Base-by-base conservation (phyloP, 2,329 filamentous ascomycete genomes). In the Nectriaceae sp. region DNA sequence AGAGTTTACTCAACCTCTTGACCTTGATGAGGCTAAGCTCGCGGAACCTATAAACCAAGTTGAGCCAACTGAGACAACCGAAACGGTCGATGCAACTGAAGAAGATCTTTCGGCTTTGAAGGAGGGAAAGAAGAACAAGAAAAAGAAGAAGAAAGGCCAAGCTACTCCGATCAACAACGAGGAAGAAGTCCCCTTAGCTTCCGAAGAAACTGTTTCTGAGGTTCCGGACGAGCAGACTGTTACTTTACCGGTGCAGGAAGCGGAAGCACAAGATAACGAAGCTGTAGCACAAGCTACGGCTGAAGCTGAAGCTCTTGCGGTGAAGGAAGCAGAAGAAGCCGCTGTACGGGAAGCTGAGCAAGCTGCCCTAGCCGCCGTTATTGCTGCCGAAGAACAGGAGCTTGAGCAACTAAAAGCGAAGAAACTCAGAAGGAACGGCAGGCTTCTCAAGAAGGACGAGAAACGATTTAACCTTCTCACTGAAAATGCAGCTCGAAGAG, bases 131-230 rank as follows among this genome's bases (percentile, higher is more conserved):
- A 39, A 39, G 20, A 39, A 36, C n/a, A 36, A 39, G 37, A 39
- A 39, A 18, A 39, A 39, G 5, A 39, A 39, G 37, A 39, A 39
- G 8, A 36, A 36, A n/a, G 33, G 33, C n/a, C 37, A 39, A 18
- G 37, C 37, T 39, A 39, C 18, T 11, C 37, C 37, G 8, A 8
- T 20, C 5, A n/a, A 39, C 18, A 18, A 39, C 5, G 51, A 54
- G 18, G 33, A 49, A 22, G 49, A 49, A 19, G 36, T 44, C 16
- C 10, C 36, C 21, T 4, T 29, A n/a, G 35, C 42, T 21, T 18
- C 24, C 29, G n/a, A 44, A 29, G 24, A 29, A 29, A 29, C 24
- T 29, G n/a, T n/a, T n/a, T n/a, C n/a, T n/a, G 24, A 29, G 24
- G 24, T 13, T 29, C 6, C 13, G 13, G 24, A 29, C 24, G 24